Evolutionary conservation across 2,329 filamentous ascomycete genomes (phyloP).

Genomic region (Escovopsis sp.): DNA sequence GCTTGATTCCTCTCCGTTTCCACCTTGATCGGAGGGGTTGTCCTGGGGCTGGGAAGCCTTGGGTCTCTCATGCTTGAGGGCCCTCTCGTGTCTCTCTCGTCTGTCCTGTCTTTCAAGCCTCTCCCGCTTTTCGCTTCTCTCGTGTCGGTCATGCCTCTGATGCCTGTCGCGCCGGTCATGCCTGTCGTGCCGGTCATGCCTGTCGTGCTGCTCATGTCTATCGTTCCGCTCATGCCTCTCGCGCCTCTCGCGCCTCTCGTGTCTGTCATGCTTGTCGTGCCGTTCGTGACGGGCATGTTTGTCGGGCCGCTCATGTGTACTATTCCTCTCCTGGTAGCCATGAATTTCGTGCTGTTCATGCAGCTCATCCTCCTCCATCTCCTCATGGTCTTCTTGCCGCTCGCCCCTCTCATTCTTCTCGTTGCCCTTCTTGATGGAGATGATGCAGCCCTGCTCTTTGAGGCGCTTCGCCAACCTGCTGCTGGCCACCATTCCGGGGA

Average conservation of each 20-base stretch:
- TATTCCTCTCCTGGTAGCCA: too few species aligned
- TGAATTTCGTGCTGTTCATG: too few species aligned
- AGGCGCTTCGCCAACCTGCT: conserved; percentile 58
- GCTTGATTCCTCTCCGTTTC: conserved; percentile 5
- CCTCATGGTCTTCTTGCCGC: conserved; percentile 7
- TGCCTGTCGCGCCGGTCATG: too few species aligned
- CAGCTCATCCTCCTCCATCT: conserved; percentile 5
- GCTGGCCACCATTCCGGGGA: conserved; percentile 70
- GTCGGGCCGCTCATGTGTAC: too few species aligned
- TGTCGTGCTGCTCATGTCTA: too few species aligned
- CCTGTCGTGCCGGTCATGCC: too few species aligned
- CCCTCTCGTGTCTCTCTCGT: too few species aligned
- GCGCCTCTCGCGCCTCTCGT: conserved; percentile 21
- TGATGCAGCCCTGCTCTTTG: conserved; percentile 68
- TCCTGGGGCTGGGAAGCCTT: conserved; percentile 6
- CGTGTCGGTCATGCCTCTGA: too few species aligned
- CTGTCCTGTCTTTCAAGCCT: background rate
- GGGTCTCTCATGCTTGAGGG: conserved; percentile 2
- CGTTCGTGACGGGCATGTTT: too few species aligned
- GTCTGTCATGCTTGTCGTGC: conserved; percentile 19
- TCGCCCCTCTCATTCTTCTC: conserved; percentile 5
- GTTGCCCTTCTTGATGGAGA: conserved; percentile 73
- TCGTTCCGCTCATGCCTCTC: too few species aligned
- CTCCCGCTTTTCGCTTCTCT: background rate
- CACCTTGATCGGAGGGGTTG: conserved; percentile 8